A percentile compares a stretch with the other conserved stretches of the same genome.
Evolutionary conservation across 2,329 filamentous ascomycete species (phyloP).

Genomic region (Xylariaceae sp.): DNA sequence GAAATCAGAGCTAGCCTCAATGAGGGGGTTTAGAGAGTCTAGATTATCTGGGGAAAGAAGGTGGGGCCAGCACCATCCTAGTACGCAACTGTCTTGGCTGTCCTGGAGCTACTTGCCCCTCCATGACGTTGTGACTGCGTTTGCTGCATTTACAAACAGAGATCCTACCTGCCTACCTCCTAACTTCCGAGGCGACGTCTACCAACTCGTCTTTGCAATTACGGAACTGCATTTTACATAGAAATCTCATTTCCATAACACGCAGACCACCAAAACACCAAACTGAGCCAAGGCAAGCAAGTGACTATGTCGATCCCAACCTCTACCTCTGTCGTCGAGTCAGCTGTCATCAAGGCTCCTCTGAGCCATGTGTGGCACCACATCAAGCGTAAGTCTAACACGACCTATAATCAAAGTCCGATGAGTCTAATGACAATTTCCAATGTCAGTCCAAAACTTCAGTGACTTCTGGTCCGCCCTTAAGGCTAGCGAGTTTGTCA

Average conservation of each 20-base stretch:
- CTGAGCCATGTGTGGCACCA: constrained; percentile 74
- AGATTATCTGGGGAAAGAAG: neutral
- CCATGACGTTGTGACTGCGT: constrained; percentile 35
- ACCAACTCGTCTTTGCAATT: too few relatives aligned
- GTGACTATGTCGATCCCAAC: constrained; percentile 62
- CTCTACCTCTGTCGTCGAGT: constrained; percentile 69
- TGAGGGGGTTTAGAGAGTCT: too few relatives aligned
- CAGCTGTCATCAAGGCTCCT: constrained; percentile 70
- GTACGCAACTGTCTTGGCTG: too few relatives aligned
- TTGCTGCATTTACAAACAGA: too few relatives aligned
- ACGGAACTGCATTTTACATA: too few relatives aligned
- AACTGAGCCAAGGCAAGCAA: neutral
- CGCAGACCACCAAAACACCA: neutral
- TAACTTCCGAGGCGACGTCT: too few relatives aligned
- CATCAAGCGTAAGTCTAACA: constrained; percentile 61
- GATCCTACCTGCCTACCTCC: too few relatives aligned
- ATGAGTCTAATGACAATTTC: neutral
- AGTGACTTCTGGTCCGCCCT: constrained; percentile 70
- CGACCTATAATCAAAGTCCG: neutral
- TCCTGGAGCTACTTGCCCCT: too few relatives aligned
- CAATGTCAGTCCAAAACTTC: constrained; percentile 63
- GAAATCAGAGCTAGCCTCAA: too few relatives aligned
- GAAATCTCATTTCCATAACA: neutral
- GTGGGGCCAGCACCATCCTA: neutral
- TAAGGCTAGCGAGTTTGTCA: constrained; percentile 65